These are phyloP conservation scores for Allomyces macrogynus DNA, from an alignment of 192 early-diverging fungal genomes.

Conservation along the genomic window DNA sequence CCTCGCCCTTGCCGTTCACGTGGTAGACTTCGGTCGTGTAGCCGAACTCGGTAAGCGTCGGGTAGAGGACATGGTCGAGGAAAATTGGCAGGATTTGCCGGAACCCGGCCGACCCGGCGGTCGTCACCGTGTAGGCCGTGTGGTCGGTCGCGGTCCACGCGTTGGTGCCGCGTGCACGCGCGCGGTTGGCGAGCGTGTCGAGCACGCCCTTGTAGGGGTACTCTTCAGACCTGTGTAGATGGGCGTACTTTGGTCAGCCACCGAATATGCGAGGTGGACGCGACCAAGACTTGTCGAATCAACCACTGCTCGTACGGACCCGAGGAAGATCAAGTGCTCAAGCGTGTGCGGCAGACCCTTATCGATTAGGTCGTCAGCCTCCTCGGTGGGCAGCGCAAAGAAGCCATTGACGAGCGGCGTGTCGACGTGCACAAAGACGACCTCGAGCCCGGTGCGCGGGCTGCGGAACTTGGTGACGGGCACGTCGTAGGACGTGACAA, in stretches of 20 bases:
- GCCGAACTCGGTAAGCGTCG: slow-evolving; percentile 31
- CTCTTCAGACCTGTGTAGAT: not conserved
- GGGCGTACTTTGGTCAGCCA: slow-evolving; percentile 1
- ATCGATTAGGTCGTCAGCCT: slow-evolving; percentile 9
- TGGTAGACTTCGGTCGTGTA: slow-evolving; percentile 36
- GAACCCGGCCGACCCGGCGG: slow-evolving; percentile 35
- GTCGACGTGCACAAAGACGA: slow-evolving; percentile 27
- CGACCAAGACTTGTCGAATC: not conserved
- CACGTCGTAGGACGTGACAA: slow-evolving; percentile 22
- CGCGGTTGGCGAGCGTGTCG: slow-evolving; percentile 36
- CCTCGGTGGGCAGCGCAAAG: slow-evolving; percentile 33
- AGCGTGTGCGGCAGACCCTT: not conserved
- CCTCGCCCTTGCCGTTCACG: slow-evolving; percentile 38
- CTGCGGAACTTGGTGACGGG: slow-evolving; percentile 27
- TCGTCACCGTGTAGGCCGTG: slow-evolving; percentile 20
- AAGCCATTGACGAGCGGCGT: slow-evolving; percentile 33
- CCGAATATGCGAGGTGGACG: not conserved
- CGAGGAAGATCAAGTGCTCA: slow-evolving; percentile 32
- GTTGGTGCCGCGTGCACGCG: slow-evolving; percentile 38
- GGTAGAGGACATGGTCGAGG: slow-evolving; percentile 41
- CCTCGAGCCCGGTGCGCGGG: slow-evolving; percentile 25
- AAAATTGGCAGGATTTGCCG: slow-evolving; percentile 34
- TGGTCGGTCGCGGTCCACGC: slow-evolving; percentile 24
- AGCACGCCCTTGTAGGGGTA: slow-evolving; percentile 25
- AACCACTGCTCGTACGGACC: slow-evolving; percentile 34